phyloP scores from a whole-genome alignment of 228 moss, liverwort and hornwort genomes.

The Sphagnum fallax region DNA sequence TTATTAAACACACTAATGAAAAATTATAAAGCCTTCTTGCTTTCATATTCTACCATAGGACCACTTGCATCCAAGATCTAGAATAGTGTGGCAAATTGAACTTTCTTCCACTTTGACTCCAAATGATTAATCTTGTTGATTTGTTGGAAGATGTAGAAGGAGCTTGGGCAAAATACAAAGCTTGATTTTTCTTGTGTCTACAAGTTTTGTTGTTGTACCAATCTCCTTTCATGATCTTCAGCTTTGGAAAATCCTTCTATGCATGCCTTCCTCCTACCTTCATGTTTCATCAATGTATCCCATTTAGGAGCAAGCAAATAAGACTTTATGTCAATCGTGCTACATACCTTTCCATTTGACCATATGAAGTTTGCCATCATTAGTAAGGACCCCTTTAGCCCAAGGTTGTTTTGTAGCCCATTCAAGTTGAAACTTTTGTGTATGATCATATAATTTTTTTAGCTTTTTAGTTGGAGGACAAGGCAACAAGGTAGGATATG shows the following conservation, averaged over 20 bases:
- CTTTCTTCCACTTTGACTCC: not conserved
- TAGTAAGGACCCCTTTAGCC: no score
- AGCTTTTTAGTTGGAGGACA: no score
- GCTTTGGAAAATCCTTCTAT: not conserved
- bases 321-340: no score
- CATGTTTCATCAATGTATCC: not conserved
- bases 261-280: not conserved
- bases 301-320: no score
- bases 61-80: not conserved
- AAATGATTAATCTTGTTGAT: not conserved
- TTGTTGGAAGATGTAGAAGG: not conserved
- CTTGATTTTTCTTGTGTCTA: not conserved
- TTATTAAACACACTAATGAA: not conserved
- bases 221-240: not conserved
- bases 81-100: not conserved
- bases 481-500: no score
- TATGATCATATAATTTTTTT: no score
- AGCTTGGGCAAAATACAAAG: not conserved
- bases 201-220: not conserved
- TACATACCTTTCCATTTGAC: no score
- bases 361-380: no score
- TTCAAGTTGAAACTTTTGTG: no score
- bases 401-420: no score
- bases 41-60: not conserved
- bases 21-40: not conserved